Evolutionary conservation across 2,329 filamentous ascomycete genomes (phyloP), one percentile per base, ranked within the genome.

Genomic region (Aspergillus ibericus): DNA sequence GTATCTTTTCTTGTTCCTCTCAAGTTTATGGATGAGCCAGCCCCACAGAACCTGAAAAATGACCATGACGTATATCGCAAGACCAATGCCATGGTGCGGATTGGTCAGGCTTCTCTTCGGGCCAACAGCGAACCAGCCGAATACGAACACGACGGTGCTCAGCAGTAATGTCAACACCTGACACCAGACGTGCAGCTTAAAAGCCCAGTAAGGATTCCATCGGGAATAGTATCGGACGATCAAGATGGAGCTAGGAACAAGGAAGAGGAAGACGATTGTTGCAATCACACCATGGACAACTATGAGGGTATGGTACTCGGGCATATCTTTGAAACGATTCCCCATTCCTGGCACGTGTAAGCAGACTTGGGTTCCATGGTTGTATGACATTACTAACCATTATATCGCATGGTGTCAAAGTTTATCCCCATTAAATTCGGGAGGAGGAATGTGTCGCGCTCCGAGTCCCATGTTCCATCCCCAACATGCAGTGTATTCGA

Each of bases 371-470:
- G 32, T 12, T 2, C 13, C 16, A 29, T 9, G n/a, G 9, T 27
- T 2, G 8, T 40, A 34, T n/a, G 13, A 34, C 4, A 5, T 16
- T 20, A 68, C 77, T 63, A 68, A 86, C 84, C 86, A 78, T 88
- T 88, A 74, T 88, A 87, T 72, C 80, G 82, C 81, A 86, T 88
- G 4, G 85, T 88, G 50, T 81, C 85, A 71, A 88, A 86, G 68
- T 88, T 88, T 36, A 87, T 68, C 16, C 86, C 86, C 72, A 85
- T 81, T 55, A 88, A 70, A 66, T 88, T 88, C 46, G 86, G 86
- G 56, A 88, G 72, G 63, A 88, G 77, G 68, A 88, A 88, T 10
- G 81, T 85, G 66, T 88, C 85, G 62, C 84, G 79, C 62, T 79
- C 74, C 32, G 79, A 80, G 64, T 88, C 84, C 86, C 86, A 88